Conservation (phyloP, 768 basidiomycete species). For the Rhodotorula diobovata region DNA sequence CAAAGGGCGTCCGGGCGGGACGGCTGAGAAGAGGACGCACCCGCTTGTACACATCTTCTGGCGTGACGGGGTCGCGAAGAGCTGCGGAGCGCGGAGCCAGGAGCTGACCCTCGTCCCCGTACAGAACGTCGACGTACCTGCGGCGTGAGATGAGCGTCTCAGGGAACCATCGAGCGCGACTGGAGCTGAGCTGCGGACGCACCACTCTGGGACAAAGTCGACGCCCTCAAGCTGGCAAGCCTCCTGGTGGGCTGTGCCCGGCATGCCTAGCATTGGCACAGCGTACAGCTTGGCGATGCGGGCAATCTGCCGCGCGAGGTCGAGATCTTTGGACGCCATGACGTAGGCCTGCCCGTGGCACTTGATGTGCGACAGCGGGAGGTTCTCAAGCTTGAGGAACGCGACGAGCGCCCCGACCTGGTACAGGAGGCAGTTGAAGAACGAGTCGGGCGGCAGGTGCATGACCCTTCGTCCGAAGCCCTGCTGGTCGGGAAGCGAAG, state of each 20-base stretch:
- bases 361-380: constrained; percentile 56
- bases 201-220: constrained; percentile 60
- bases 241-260: constrained; percentile 60
- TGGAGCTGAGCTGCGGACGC: neutral
- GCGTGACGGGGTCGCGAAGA: constrained; percentile 55
- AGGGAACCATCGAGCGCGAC: neutral
- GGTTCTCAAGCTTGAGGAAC: constrained; percentile 57
- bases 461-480: constrained; percentile 25
- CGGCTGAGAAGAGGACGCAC: constrained; percentile 46
- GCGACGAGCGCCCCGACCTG: constrained; percentile 64
- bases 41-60: constrained; percentile 51
- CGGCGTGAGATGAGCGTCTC: neutral
- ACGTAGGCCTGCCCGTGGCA: constrained; percentile 63
- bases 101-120: constrained; percentile 49
- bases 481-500: constrained; percentile 53
- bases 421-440: constrained; percentile 59
- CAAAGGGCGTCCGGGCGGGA: too few species aligned
- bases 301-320: constrained; percentile 58
- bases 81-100: constrained; percentile 44
- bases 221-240: constrained; percentile 58
- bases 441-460: constrained; percentile 52
- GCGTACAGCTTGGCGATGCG: constrained; percentile 57
- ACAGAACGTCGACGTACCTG: constrained; percentile 67
- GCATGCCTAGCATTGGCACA: constrained; percentile 61
- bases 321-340: constrained; percentile 56